phyloP scores from a whole-genome alignment of 768 basidiomycete genomes.

The Psilocybe tampanensis region DNA sequence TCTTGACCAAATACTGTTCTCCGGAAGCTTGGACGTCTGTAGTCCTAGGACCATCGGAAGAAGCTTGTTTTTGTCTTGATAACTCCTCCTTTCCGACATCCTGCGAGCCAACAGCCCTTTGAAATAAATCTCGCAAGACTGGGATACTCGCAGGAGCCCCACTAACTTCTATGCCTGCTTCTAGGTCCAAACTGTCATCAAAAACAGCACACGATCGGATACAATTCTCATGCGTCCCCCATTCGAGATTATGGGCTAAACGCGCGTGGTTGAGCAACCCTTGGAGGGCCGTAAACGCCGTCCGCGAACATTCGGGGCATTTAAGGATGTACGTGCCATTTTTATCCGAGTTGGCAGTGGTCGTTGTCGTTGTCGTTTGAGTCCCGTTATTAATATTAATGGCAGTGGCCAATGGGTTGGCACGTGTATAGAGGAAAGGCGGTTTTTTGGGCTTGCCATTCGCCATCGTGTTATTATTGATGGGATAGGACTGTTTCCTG shows the following conservation, averaged over 20 bases:
- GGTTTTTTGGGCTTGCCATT: conserved; percentile 20
- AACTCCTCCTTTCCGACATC: background rate
- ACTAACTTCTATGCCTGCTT: conserved; percentile 46
- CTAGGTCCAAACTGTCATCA: conserved; percentile 41
- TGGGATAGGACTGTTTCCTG: conserved; percentile 6
- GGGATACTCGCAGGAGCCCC: conserved; percentile 43
- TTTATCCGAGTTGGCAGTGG: conserved; percentile 11
- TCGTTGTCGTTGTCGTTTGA: too few relatives aligned
- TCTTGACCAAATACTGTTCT: conserved; percentile 35
- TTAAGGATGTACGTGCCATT: conserved; percentile 39
- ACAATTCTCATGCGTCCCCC: conserved; percentile 60
- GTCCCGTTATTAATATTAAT: background rate
- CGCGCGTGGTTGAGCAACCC: conserved; percentile 58
- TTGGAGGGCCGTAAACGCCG: conserved; percentile 50
- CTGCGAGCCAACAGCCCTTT: conserved; percentile 44
- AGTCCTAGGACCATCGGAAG: conserved; percentile 1
- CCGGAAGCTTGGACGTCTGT: conserved; percentile 9
- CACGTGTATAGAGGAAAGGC: conserved; percentile 42
- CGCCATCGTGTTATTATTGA: background rate
- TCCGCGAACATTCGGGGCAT: conserved; percentile 48
- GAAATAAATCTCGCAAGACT: conserved; percentile 49
- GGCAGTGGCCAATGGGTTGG: conserved; percentile 27
- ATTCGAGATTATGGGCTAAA: conserved; percentile 48
- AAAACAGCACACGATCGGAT: conserved; percentile 50
- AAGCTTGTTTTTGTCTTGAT: background rate